Conservation (phyloP, 768 basidiomycete genomes). For the Leccinum fibrillosum region DNA sequence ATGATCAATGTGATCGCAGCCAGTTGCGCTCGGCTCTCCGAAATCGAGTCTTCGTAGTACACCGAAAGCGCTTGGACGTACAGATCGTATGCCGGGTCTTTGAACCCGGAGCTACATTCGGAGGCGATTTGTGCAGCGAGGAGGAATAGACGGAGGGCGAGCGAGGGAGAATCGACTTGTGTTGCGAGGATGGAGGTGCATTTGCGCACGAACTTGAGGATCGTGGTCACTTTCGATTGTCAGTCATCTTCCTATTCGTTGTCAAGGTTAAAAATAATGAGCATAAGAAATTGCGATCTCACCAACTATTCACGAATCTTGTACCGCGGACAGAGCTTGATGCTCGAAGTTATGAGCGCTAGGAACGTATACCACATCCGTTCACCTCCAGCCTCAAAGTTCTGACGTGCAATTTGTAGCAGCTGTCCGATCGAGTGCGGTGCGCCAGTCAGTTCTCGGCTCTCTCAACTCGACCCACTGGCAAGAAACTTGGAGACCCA, state of each 20-base stretch:
- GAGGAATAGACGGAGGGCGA: constrained; percentile 91
- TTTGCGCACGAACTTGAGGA: constrained; percentile 94
- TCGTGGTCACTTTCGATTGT: constrained; percentile 76
- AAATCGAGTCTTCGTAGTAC: constrained; percentile 97
- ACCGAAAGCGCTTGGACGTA: constrained; percentile 98
- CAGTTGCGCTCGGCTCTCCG: constrained; percentile 91
- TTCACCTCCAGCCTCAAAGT: no score
- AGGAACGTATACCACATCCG: no score
- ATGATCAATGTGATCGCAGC: constrained; percentile 98
- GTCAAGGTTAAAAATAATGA: no score
- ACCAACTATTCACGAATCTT: no score
- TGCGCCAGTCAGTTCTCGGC: no score
- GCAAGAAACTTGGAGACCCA: no score
- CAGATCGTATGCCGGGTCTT: constrained; percentile 95
- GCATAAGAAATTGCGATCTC: no score
- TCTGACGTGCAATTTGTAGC: no score
- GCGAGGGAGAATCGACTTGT: constrained; percentile 88
- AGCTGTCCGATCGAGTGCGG: no score
- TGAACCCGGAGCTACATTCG: constrained; percentile 89
- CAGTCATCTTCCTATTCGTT: constrained; percentile 22
- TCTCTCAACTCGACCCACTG: no score
- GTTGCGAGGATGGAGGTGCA: constrained; percentile 90
- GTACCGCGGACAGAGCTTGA: no score
- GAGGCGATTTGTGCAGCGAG: constrained; percentile 94
- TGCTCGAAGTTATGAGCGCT: no score